Conservation (phyloP, 2,329 filamentous ascomycete species). For the Colletotrichum sidae region DNA sequence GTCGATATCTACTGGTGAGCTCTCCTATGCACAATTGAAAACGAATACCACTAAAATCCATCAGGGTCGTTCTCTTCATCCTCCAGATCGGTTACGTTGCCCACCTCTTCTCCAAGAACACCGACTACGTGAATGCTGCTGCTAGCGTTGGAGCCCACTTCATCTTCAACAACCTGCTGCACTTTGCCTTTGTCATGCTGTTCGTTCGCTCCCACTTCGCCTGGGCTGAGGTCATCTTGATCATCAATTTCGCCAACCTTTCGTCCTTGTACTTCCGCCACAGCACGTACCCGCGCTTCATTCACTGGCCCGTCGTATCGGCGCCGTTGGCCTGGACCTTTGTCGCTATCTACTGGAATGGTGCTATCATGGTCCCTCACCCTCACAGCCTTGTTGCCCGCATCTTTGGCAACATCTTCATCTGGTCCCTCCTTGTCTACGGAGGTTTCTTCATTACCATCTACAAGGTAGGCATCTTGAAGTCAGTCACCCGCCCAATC, state of each 20-base stretch:
- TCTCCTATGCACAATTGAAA: not conserved
- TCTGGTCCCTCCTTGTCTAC: slow-evolving; percentile 85
- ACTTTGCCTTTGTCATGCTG: slow-evolving; percentile 85
- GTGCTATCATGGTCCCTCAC: slow-evolving; percentile 82
- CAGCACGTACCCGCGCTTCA: slow-evolving; percentile 75
- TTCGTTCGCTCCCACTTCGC: slow-evolving; percentile 82
- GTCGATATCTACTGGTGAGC: slow-evolving; percentile 80
- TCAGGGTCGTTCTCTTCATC: slow-evolving; percentile 78
- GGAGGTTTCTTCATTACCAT: slow-evolving; percentile 80
- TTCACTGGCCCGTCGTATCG: slow-evolving; percentile 81
- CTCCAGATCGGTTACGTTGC: slow-evolving; percentile 81
- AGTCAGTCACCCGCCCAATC: not conserved
- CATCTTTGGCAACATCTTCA: slow-evolving; percentile 86
- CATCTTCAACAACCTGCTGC: slow-evolving; percentile 85
- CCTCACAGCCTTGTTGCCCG: slow-evolving; percentile 75
- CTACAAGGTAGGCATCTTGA: slow-evolving; percentile 69
- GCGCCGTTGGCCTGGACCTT: slow-evolving; percentile 89
- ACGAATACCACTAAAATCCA: not conserved
- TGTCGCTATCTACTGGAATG: slow-evolving; percentile 89
- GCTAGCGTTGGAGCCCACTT: slow-evolving; percentile 86
- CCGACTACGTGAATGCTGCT: slow-evolving; percentile 73
- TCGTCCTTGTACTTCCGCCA: slow-evolving; percentile 84
- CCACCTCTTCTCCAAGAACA: slow-evolving; percentile 78
- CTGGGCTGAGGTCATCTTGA: slow-evolving; percentile 79
- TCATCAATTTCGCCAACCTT: slow-evolving; percentile 87